Evolutionary conservation across 495 filamentous ascomycete genomes (phyloP).

Genomic region (Penicillium pancosmium): DNA sequence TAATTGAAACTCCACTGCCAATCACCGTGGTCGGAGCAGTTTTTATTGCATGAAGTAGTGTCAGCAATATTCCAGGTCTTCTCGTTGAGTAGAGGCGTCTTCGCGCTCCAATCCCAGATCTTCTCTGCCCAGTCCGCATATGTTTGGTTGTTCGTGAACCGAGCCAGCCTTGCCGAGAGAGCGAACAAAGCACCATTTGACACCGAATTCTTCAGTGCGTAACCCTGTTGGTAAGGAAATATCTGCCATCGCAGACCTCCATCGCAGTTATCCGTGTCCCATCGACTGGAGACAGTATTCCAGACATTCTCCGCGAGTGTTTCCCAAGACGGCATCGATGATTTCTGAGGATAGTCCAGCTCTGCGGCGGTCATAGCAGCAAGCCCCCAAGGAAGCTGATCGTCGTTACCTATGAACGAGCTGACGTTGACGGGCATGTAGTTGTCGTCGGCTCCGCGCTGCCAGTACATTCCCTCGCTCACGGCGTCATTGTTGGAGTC

Average conservation of each 20-base stretch:
- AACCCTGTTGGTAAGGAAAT: slow-evolving; percentile 43
- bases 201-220: slow-evolving; percentile 65
- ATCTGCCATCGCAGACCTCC: slow-evolving; percentile 57
- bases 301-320: slow-evolving; percentile 74
- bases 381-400: slow-evolving; percentile 71
- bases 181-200: slow-evolving; percentile 72
- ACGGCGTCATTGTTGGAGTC: slow-evolving; percentile 60
- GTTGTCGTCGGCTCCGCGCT: slow-evolving; percentile 58
- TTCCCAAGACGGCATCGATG: slow-evolving; percentile 61
- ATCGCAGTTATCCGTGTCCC: slow-evolving; percentile 48
- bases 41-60: slow-evolving; percentile 46
- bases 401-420: slow-evolving; percentile 59
- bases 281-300: slow-evolving; percentile 62
- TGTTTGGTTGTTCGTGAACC: slow-evolving; percentile 70
- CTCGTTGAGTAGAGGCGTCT: slow-evolving; percentile 54
- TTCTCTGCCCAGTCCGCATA: slow-evolving; percentile 71
- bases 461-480: slow-evolving; percentile 56
- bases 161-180: slow-evolving; percentile 68
- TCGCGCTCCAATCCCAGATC: slow-evolving; percentile 67
- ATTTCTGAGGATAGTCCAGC: slow-evolving; percentile 61
- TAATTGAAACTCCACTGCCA: slow-evolving; percentile 72
- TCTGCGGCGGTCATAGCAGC: slow-evolving; percentile 70
- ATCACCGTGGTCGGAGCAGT: slow-evolving; percentile 57
- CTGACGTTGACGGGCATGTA: slow-evolving; percentile 67
- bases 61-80: slow-evolving; percentile 65